These are phyloP conservation scores for Dendryphion nanum DNA, from an alignment of 2,329 filamentous ascomycete genomes.

Conservation along the genomic window DNA sequence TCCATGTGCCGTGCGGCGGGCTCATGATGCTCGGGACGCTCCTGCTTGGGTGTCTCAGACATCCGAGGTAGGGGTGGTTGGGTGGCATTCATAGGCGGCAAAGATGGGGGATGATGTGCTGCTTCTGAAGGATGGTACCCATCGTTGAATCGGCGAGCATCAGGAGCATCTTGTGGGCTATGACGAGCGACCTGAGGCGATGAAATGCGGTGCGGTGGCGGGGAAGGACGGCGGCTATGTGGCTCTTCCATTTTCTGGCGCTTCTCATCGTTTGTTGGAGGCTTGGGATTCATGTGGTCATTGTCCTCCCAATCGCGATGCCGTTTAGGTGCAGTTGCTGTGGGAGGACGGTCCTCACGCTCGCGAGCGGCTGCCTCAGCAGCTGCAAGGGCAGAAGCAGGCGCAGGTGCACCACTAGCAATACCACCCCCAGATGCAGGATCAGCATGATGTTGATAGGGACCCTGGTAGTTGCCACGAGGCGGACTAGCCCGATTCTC, in stretches of 20 bases:
- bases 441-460: constrained; percentile 74
- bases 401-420: constrained; percentile 66
- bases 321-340: constrained; percentile 73
- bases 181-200: constrained; percentile 67
- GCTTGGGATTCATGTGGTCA: constrained; percentile 69
- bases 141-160: constrained; percentile 65
- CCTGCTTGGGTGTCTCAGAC: constrained; percentile 48
- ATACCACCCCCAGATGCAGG: constrained; percentile 58
- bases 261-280: constrained; percentile 76
- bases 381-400: constrained; percentile 63
- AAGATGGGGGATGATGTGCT: constrained; percentile 74
- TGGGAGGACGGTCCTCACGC: constrained; percentile 71
- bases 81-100: constrained; percentile 49
- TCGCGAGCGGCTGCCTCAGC: constrained; percentile 68
- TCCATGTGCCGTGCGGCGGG: constrained; percentile 94
- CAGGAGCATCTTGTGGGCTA: constrained; percentile 65
- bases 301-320: constrained; percentile 93
- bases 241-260: constrained; percentile 84
- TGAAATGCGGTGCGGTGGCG: constrained; percentile 45
- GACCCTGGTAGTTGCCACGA: constrained; percentile 80
- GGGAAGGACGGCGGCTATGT: constrained; percentile 65
- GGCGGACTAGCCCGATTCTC: constrained; percentile 91
- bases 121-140: constrained; percentile 90
- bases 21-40: constrained; percentile 59
- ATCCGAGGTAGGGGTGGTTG: constrained; percentile 54